Evolutionary conservation across 176 grass and related monocot species (phyloP).

Genomic region (Avena atlantica): DNA sequence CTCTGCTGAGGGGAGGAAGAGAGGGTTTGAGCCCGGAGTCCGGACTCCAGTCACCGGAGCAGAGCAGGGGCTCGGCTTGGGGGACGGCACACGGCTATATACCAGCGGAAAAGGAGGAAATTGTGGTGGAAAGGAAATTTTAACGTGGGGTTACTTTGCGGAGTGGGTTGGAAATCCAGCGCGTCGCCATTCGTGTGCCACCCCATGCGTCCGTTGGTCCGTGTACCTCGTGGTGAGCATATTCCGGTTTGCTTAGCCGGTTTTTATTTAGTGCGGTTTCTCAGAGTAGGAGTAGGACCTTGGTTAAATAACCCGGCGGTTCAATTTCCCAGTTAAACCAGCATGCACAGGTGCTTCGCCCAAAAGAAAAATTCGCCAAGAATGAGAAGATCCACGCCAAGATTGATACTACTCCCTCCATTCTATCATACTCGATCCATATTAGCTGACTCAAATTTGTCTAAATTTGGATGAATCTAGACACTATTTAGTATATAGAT

Average conservation of each 20-base stretch:
- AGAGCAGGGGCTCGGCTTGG: not conserved
- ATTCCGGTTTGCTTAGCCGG: not conserved
- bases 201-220: not conserved
- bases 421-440: too few species aligned
- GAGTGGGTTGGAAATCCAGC: not conserved
- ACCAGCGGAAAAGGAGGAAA: not conserved
- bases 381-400: too few species aligned
- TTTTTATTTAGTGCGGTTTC: not conserved
- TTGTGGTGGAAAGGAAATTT: not conserved
- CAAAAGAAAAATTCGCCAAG: not conserved
- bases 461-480: too few species aligned
- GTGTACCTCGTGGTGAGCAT: not conserved
- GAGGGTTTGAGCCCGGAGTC: not conserved
- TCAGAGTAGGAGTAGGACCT: not conserved
- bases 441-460: too few species aligned
- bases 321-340: not conserved
- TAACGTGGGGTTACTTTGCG: not conserved
- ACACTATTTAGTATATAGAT: too few species aligned
- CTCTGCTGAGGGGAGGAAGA: not conserved
- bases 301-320: not conserved
- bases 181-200: conserved; percentile 4
- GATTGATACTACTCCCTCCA: too few species aligned
- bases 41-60: conserved; percentile 15
- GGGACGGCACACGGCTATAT: conserved; percentile 5
- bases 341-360: not conserved